Conservation (phyloP, 352 stramenopile genomes). For the Globisporangium spinosum region DNA sequence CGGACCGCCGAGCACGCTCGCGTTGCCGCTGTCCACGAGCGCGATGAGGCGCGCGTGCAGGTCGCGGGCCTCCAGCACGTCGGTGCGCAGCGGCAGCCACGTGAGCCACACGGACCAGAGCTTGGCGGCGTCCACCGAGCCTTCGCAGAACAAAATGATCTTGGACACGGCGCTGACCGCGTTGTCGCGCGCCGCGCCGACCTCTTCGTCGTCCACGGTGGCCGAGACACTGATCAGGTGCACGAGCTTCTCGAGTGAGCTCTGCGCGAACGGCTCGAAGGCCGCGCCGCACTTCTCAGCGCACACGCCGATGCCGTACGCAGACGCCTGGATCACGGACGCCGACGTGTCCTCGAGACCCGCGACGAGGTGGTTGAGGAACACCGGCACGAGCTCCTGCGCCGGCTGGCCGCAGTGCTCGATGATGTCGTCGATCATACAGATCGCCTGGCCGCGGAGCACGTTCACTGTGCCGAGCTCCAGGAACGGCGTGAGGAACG, state of each 20-base stretch:
- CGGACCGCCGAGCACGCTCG: slow-evolving; percentile 41
- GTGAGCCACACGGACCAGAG: slow-evolving; percentile 75
- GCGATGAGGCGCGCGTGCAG: slow-evolving; percentile 71
- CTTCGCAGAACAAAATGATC: slow-evolving; percentile 60
- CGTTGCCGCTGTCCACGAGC: slow-evolving; percentile 55
- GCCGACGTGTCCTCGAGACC: slow-evolving; percentile 66
- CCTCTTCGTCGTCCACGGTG: slow-evolving; percentile 55
- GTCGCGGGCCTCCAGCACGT: slow-evolving; percentile 74
- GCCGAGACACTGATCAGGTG: slow-evolving; percentile 51
- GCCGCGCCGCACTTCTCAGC: slow-evolving; percentile 69
- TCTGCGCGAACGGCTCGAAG: slow-evolving; percentile 67
- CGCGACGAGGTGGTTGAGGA: slow-evolving; percentile 68
- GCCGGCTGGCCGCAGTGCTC: slow-evolving; percentile 71
- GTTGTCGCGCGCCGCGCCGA: slow-evolving; percentile 73
- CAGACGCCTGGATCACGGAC: slow-evolving; percentile 71
- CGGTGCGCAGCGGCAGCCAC: slow-evolving; percentile 76
- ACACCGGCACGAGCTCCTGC: slow-evolving; percentile 70
- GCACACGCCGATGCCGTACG: slow-evolving; percentile 82
- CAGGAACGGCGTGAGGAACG: slow-evolving; percentile 67
- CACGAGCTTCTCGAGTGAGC: slow-evolving; percentile 71
- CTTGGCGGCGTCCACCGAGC: slow-evolving; percentile 51
- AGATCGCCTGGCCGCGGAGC: slow-evolving; percentile 79
- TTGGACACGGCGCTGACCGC: slow-evolving; percentile 80
- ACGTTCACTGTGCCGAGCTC: slow-evolving; percentile 52
- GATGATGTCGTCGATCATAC: slow-evolving; percentile 87